Evolutionary conservation across 2,329 filamentous ascomycete genomes (phyloP).

Genomic region (Colletotrichum navitas): DNA sequence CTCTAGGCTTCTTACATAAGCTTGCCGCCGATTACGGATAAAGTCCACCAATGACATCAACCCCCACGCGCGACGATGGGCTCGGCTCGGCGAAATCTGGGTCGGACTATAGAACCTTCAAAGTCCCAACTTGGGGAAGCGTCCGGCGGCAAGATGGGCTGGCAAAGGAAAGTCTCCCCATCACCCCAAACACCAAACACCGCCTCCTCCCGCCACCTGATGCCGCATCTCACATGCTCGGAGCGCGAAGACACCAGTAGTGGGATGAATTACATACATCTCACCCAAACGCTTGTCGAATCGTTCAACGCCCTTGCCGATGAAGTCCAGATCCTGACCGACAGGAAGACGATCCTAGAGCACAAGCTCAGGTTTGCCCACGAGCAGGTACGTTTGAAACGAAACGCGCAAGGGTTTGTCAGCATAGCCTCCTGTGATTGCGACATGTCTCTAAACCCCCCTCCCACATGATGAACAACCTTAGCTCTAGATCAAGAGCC

Average conservation of each 20-base stretch:
- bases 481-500: constrained; percentile 92
- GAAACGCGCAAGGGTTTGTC: constrained; percentile 40
- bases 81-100: constrained; percentile 41
- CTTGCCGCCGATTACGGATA: constrained; percentile 25
- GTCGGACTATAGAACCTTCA: constrained; percentile 35
- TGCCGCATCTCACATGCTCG: constrained; percentile 38
- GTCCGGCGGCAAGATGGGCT: constrained; percentile 36
- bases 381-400: constrained; percentile 67
- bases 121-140: constrained; percentile 30
- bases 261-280: constrained; percentile 58
- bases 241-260: constrained; percentile 42
- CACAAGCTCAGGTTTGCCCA: constrained; percentile 76
- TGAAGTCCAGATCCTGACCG: constrained; percentile 73
- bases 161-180: constrained; percentile 39
- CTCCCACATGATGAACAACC: constrained; percentile 57
- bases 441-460: constrained; percentile 27
- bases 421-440: constrained; percentile 30
- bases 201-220: constrained; percentile 32
- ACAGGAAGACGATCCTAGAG: constrained; percentile 74
- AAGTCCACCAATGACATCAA: constrained; percentile 38
- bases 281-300: constrained; percentile 71
- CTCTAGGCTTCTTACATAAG: constrained; percentile 31
- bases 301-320: constrained; percentile 75
- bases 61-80: constrained; percentile 22
- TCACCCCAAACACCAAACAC: constrained; percentile 35